Conservation (phyloP, 2,329 filamentous ascomycete genomes). For the Nakataea oryzae region DNA sequence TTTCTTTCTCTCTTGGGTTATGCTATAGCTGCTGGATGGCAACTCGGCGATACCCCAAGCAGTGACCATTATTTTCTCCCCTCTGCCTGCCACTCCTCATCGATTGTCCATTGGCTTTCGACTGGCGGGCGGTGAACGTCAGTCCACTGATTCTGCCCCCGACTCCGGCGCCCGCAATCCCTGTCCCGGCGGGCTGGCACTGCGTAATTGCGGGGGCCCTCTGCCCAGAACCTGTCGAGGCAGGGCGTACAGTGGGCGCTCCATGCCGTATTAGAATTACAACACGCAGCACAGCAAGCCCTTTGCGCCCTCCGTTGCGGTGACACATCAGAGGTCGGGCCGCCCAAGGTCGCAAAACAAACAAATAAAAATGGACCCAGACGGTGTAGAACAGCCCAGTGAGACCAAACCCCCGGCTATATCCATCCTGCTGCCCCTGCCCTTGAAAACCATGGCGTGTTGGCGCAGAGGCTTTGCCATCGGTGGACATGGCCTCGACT, state of each 20-base stretch:
- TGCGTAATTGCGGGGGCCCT: background rate
- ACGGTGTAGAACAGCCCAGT: conserved; percentile 3
- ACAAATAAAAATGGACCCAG: conserved; percentile 4
- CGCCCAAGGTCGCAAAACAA: background rate
- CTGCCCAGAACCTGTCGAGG: background rate
- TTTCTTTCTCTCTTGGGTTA: too few species aligned
- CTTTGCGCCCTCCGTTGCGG: background rate
- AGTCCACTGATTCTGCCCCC: background rate
- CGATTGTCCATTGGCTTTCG: background rate
- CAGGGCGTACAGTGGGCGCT: background rate
- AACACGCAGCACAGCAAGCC: background rate
- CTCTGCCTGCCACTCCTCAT: background rate
- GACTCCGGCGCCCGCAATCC: background rate
- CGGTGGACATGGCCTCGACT: background rate
- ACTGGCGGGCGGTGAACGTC: background rate
- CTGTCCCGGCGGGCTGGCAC: too few species aligned
- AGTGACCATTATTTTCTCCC: background rate
- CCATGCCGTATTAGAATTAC: background rate
- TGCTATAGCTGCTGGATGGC: too few species aligned
- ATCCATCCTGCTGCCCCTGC: background rate
- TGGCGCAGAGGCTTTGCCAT: background rate
- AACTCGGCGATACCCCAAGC: background rate
- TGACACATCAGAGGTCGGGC: background rate
- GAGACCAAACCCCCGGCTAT: background rate
- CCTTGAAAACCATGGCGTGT: background rate